Percentiles rank a stretch among this genome's conserved stretches.
These are phyloP conservation scores for Syncephalastrum monosporum DNA, from an alignment of 371 early-diverging fungal species.

Conservation along the genomic window DNA sequence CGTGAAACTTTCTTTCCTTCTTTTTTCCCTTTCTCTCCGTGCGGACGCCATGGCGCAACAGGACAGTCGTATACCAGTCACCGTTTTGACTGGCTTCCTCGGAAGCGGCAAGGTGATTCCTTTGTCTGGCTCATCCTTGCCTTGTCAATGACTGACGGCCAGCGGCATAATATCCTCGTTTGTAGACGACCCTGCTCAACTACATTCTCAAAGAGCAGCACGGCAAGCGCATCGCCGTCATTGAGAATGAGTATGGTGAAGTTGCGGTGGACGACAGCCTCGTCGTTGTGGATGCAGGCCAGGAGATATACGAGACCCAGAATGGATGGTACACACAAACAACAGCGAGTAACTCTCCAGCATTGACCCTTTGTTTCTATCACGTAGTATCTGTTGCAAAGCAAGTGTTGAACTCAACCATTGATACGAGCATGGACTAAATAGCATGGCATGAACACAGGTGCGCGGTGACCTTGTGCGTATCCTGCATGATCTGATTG, in stretches of 20 bases:
- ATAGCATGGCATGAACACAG: neutral
- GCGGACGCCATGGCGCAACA: no score
- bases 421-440: neutral
- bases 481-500: slow-evolving; percentile 24
- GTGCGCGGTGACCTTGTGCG: slow-evolving; percentile 35
- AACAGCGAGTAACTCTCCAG: neutral
- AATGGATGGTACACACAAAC: slow-evolving; percentile 29
- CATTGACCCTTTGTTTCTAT: neutral
- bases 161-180: neutral
- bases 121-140: neutral
- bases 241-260: slow-evolving; percentile 44
- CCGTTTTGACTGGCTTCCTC: slow-evolving; percentile 34
- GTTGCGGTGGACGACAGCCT: slow-evolving; percentile 33
- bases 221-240: slow-evolving; percentile 35
- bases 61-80: slow-evolving; percentile 18
- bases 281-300: slow-evolving; percentile 25
- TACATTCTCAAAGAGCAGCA: slow-evolving; percentile 31
- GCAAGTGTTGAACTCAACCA: slow-evolving; percentile 3
- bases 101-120: slow-evolving; percentile 28
- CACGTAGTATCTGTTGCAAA: slow-evolving; percentile 17
- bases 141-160: neutral
- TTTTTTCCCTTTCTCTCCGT: no score
- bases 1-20: no score
- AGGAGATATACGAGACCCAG: slow-evolving; percentile 37
- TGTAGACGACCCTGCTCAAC: slow-evolving; percentile 36